Evolutionary conservation across 2,329 filamentous ascomycete species (phyloP).

Genomic region (Xylaria sp.): DNA sequence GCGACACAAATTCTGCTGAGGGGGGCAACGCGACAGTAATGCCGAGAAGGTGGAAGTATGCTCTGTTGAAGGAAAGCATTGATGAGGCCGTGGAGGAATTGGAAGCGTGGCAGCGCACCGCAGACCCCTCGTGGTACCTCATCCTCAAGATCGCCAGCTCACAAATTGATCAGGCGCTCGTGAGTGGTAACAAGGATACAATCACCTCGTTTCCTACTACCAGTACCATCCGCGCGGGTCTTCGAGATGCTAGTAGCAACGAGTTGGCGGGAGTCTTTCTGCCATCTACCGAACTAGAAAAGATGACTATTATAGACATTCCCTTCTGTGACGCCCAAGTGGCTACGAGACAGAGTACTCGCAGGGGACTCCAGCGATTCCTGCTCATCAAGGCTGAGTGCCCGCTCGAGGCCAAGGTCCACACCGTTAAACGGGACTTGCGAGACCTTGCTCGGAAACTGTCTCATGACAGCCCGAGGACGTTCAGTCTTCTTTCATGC

Average conservation of each 20-base stretch:
- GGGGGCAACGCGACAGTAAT: background rate
- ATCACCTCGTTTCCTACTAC: background rate
- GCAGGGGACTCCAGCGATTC: too few relatives aligned
- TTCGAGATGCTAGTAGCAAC: background rate
- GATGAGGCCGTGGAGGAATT: background rate
- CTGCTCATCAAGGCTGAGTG: too few relatives aligned
- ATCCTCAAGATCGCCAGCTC: background rate
- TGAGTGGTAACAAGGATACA: background rate
- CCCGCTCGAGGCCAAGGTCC: too few relatives aligned
- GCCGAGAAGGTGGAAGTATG: background rate
- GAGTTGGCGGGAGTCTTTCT: background rate
- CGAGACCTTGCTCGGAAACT: too few relatives aligned
- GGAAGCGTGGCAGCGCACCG: background rate
- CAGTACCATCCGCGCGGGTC: background rate
- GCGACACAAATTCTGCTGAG: background rate
- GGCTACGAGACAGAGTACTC: too few relatives aligned
- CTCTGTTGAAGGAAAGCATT: conserved; percentile 1
- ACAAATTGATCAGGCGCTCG: background rate
- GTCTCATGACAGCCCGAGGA: too few relatives aligned
- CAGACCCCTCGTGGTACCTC: conserved; percentile 4
- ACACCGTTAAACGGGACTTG: too few relatives aligned
- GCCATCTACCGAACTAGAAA: background rate
- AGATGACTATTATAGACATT: background rate
- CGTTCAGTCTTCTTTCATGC: too few relatives aligned
- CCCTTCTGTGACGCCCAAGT: background rate